These are phyloP conservation scores for Zymoseptoria brevis DNA, from an alignment of 2,329 filamentous ascomycete genomes.

Conservation along the genomic window DNA sequence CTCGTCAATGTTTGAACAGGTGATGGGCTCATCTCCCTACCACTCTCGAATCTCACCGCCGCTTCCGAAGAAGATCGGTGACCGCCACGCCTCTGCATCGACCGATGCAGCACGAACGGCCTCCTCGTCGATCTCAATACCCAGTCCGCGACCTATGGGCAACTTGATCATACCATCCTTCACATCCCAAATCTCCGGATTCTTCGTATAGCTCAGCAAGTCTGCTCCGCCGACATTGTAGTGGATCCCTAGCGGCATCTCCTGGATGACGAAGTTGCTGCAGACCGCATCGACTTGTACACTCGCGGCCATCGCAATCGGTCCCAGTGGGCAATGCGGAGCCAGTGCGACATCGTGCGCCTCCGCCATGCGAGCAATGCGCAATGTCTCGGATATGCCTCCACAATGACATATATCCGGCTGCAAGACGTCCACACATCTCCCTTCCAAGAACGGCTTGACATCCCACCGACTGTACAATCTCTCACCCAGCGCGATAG, in stretches of 20 bases:
- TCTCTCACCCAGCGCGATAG: constrained; percentile 65
- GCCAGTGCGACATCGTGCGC: constrained; percentile 62
- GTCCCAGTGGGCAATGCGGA: constrained; percentile 65
- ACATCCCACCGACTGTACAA: constrained; percentile 67
- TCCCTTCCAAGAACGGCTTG: constrained; percentile 61
- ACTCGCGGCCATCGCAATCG: constrained; percentile 63
- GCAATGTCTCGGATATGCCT: constrained; percentile 63
- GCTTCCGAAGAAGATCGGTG: constrained; percentile 58
- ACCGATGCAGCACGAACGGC: constrained; percentile 52
- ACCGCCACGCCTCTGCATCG: constrained; percentile 56
- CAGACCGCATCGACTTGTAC: constrained; percentile 57
- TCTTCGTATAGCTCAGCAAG: constrained; percentile 34
- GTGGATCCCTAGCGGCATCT: constrained; percentile 74
- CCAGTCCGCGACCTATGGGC: constrained; percentile 25
- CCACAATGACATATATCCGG: constrained; percentile 62
- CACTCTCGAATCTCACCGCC: constrained; percentile 62
- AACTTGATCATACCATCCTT: constrained; percentile 23
- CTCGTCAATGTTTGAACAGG: too few relatives aligned
- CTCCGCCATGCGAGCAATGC: constrained; percentile 64
- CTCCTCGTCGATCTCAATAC: constrained; percentile 51
- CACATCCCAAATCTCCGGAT: constrained; percentile 24
- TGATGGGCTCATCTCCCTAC: too few relatives aligned
- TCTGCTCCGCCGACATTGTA: constrained; percentile 62
- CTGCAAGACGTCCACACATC: constrained; percentile 62
- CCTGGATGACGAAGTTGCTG: constrained; percentile 64